Base-by-base conservation (phyloP, 805 yeast genomes). In the Saturnispora mendoncae region DNA sequence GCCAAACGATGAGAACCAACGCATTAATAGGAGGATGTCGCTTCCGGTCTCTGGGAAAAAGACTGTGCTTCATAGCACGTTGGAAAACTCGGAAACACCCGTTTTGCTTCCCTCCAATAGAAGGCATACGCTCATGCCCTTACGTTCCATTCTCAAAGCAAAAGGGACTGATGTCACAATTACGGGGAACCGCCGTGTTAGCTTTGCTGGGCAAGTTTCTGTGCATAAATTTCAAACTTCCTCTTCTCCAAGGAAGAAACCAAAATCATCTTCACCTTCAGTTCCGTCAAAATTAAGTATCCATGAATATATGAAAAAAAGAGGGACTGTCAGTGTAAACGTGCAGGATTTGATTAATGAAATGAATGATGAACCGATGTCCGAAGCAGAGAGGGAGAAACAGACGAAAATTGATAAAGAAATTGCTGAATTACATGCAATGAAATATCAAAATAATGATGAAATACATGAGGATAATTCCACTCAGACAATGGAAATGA, bases 141-240 rank as follows among this genome's bases (percentile, higher is more conserved):
- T 61, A 5, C 49, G 67, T 38, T 57, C 72, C 20, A 68, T 69
- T 24, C 45, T 69, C 45, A 69, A 69, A 45, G 40, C 62, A 2
- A 46, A 54, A 10, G 42, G 50, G 4, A 57, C 55, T 23, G 52
- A 49, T 42, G 55, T 61, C 30, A 67, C 71, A 2, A 56, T 65
- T 12, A 29, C 23, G 7, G 48, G 57, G 27, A 58, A 61, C 28
- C 60, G 90, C 43, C 60, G 90, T 20, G 90, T 83, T 4, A 78
- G 86, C 4, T 83, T 83, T 65, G 88, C 88, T 1, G 83, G 83
- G 1, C 84, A 78, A 49, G 84, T 78, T 0, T 78, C 82, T 3
- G 64, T 79, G 31, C 84, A 78, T 51, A 73, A 76, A 34, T 48
- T 46, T 18, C 46, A 45, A 24, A 37, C 31, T 32, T 31, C 38